These are phyloP conservation scores for Colletotrichum chrysophilum DNA, from an alignment of 2,329 filamentous ascomycete genomes.

Conservation along the genomic window DNA sequence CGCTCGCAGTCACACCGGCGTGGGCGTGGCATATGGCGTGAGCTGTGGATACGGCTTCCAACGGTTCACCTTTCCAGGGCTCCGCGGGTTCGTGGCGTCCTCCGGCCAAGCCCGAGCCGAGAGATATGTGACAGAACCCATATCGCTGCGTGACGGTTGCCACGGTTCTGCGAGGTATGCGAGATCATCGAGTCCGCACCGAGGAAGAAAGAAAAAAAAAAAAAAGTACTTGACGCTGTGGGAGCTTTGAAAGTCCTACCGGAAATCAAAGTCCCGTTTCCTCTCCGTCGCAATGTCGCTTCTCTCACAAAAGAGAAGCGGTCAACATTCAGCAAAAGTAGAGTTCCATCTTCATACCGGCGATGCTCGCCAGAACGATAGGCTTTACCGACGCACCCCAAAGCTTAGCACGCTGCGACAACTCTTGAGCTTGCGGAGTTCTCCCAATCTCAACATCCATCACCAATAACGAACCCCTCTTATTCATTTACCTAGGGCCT, in stretches of 20 bases:
- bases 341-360: neutral
- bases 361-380: neutral
- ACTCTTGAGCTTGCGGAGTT: neutral
- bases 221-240: neutral
- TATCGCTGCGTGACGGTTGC: constrained; percentile 1
- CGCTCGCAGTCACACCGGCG: constrained; percentile 5
- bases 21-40: constrained; percentile 13
- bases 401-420: neutral
- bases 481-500: constrained; percentile 2
- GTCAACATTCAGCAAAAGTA: neutral
- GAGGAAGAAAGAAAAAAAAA: neutral
- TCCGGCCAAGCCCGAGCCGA: neutral
- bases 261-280: neutral
- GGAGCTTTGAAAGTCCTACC: neutral
- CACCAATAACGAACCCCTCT: neutral
- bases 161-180: neutral
- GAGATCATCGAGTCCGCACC: neutral
- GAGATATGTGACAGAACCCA: constrained; percentile 8
- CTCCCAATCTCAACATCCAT: constrained; percentile 4
- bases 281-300: constrained; percentile 3
- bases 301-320: neutral
- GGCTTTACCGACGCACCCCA: neutral
- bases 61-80: neutral
- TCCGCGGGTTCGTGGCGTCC: neutral
- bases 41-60: constrained; percentile 9